Base-by-base conservation (phyloP, 2,329 filamentous ascomycete genomes). In the Xylaria sp. region DNA sequence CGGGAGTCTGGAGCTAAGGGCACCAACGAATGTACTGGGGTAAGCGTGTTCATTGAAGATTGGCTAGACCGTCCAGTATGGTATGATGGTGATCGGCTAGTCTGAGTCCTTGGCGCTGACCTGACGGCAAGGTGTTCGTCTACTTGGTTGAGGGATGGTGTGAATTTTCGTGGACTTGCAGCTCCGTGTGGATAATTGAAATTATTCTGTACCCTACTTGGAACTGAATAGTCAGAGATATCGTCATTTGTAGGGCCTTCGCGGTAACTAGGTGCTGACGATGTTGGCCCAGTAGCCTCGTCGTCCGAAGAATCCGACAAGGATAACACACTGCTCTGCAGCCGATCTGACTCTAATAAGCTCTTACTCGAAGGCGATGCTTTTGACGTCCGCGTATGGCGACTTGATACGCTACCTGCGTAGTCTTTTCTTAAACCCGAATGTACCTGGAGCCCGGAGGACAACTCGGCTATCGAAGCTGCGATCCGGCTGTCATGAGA, bases 251-350 rank as follows among this genome's bases (percentile, higher is more conserved):
- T 69, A 43, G 67, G 63, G 19, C 70, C 71, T 14, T 69, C 69
- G 5, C 75, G 75, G 4, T 74, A 73, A n/a, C 73, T 61, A 4
- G 75, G 76, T 11, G 74, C 73, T 45, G 72, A 74, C 2, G 75
- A 72, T 1, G 71, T 70, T 2, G 74, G 67, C 9, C 76, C 76
- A 6, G 70, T 70, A 17, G 69, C 71, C 25, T 76, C 78, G 4
- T 83, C 83, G 60, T 87, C 85, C 0, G 67, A 69, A 37, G 84
- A 86, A 1, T 76, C 74, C 1, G 84, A 86, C 1, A 87, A 78
- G 1, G 84, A 83, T 14, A 87, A 73, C 0, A 87, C 79, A 63
- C 85, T 87, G 61, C 79, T 84, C 54, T 84, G 79, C 43, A 84
- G 78, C 5, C 86, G 75, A 63, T 87, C 84, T 1, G 82, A 78